These are phyloP conservation scores for Exophiala calicioides DNA, from an alignment of 2,329 filamentous ascomycete genomes.

Conservation along the genomic window DNA sequence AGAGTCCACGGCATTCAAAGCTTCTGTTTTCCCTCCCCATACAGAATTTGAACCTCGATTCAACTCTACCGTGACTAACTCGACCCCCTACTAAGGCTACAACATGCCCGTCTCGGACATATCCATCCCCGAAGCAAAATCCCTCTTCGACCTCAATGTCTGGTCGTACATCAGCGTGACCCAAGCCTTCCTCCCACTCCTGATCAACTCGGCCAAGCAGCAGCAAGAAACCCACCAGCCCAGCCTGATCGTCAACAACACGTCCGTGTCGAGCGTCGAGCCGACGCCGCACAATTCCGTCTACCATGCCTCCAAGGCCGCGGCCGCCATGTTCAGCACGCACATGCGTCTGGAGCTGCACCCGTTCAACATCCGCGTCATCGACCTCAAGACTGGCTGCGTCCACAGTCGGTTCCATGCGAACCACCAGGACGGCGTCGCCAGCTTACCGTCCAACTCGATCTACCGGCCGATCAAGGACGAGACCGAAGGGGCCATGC, in stretches of 20 bases:
- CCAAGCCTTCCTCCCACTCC: constrained; percentile 39
- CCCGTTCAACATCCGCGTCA: constrained; percentile 36
- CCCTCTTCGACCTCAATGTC: constrained; percentile 40
- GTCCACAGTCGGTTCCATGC: constrained; percentile 24
- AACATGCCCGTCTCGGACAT: constrained; percentile 36
- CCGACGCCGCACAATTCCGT: constrained; percentile 37
- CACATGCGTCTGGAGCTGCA: constrained; percentile 38
- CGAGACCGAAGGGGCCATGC: constrained; percentile 24
- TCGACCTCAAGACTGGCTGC: constrained; percentile 33
- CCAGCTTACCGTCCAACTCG: constrained; percentile 12
- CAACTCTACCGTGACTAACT: constrained; percentile 3
- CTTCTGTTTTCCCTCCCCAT: too few relatives aligned
- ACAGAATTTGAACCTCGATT: too few relatives aligned
- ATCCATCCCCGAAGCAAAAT: constrained; percentile 35
- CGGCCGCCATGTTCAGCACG: constrained; percentile 33
- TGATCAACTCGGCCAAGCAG: constrained; percentile 25
- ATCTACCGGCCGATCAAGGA: constrained; percentile 18
- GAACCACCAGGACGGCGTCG: constrained; percentile 20
- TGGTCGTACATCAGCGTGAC: constrained; percentile 38
- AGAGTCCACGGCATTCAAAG: too few relatives aligned
- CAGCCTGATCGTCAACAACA: constrained; percentile 42
- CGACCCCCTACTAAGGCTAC: constrained; percentile 18
- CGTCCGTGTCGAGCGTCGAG: constrained; percentile 36
- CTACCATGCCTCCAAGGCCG: constrained; percentile 39
- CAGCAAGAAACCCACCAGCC: constrained; percentile 4